Evolutionary conservation across 2,329 filamentous ascomycete species (phyloP).

Genomic region (Sporothrix humicola): DNA sequence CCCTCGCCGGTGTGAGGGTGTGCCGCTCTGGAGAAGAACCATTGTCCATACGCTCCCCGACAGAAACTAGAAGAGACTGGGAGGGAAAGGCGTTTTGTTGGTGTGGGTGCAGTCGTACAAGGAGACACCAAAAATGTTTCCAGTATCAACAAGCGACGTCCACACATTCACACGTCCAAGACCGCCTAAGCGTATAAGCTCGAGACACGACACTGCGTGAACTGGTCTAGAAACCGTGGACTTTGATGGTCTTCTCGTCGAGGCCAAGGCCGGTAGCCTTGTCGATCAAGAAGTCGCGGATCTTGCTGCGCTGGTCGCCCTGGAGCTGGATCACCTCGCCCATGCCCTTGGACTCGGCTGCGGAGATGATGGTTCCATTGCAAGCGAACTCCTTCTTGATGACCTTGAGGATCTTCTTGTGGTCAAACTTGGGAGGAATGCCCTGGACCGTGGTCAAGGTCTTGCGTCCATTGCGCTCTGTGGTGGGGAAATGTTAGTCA

Average conservation of each 20-base stretch:
- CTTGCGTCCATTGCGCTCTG: slow-evolving; percentile 99
- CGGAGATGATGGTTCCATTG: slow-evolving; percentile 40
- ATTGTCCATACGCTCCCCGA: slow-evolving; percentile 24
- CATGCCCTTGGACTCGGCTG: slow-evolving; percentile 40
- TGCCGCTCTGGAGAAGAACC: not conserved
- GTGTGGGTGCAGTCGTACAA: slow-evolving; percentile 8
- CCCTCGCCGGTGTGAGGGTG: not conserved
- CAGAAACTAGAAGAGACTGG: not conserved
- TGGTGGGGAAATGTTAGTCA: not conserved
- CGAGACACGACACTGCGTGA: slow-evolving; percentile 33
- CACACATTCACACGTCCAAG: slow-evolving; percentile 19
- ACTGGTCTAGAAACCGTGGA: slow-evolving; percentile 67
- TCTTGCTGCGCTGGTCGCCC: slow-evolving; percentile 84
- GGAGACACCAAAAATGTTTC: slow-evolving; percentile 19
- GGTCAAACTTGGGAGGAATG: slow-evolving; percentile 97
- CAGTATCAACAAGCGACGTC: not conserved
- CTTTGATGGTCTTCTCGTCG: slow-evolving; percentile 97
- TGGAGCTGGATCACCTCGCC: slow-evolving; percentile 77
- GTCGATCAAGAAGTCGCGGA: slow-evolving; percentile 84
- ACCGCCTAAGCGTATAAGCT: slow-evolving; percentile 28
- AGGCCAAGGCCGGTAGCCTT: slow-evolving; percentile 94
- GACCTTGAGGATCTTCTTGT: slow-evolving; percentile 99
- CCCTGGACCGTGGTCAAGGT: slow-evolving; percentile 99
- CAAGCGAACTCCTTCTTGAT: slow-evolving; percentile 77
- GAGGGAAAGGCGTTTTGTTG: not conserved